Evolutionary conservation across 108 stramenopile genomes (phyloP).

Genomic region (Discostella stelligeroides): DNA sequence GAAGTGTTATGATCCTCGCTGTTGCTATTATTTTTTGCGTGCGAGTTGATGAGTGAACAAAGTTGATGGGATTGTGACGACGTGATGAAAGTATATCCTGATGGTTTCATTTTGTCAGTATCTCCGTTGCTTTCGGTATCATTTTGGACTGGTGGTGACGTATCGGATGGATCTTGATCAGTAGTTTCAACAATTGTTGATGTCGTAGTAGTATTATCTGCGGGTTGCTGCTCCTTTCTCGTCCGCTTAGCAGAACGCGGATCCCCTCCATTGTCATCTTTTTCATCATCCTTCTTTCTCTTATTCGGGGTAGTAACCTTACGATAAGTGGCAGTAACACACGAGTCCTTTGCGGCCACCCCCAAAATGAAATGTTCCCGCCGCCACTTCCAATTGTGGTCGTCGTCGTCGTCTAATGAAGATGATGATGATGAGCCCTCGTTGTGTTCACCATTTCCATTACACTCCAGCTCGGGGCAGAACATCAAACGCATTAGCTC

Average conservation of each 20-base stretch:
- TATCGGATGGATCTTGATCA: slow-evolving; percentile 8
- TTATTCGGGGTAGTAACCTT: slow-evolving; percentile 24
- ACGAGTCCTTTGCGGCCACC: slow-evolving; percentile 74
- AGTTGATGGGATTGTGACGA: slow-evolving; percentile 19
- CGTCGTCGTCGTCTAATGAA: slow-evolving; percentile 2
- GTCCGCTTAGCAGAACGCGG: not conserved
- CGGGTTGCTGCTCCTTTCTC: not conserved
- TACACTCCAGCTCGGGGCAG: slow-evolving; percentile 35
- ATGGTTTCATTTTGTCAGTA: slow-evolving; percentile 32
- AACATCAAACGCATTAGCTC: slow-evolving; percentile 56
- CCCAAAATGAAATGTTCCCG: slow-evolving; percentile 62
- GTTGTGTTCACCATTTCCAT: slow-evolving; percentile 11
- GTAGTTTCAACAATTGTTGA: not conserved
- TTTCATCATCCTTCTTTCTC: slow-evolving; percentile 7
- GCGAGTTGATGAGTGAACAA: slow-evolving; percentile 9
- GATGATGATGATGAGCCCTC: not conserved
- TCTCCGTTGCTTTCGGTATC: not conserved
- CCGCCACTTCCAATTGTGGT: slow-evolving; percentile 28
- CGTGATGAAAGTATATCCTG: slow-evolving; percentile 70
- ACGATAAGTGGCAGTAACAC: slow-evolving; percentile 57
- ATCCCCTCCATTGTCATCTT: slow-evolving; percentile 1
- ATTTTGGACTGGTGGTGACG: not conserved
- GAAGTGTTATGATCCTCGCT: not conserved
- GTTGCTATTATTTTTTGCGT: not conserved
- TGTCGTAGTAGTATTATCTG: not conserved